Evolutionary conservation across 768 basidiomycete genomes (phyloP).

Genomic region (Clitopilus passeckerianus): DNA sequence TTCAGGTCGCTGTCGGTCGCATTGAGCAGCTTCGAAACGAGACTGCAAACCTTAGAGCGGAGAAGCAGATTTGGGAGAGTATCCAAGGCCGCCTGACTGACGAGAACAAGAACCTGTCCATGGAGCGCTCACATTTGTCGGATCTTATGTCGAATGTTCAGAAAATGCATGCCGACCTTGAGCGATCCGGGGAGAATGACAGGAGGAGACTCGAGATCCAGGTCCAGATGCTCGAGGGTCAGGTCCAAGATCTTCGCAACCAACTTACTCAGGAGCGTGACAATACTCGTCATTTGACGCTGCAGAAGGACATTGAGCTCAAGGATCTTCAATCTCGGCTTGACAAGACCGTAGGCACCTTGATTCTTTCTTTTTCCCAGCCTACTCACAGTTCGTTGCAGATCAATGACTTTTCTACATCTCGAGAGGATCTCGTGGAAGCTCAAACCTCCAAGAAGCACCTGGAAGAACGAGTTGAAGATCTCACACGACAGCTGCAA

Average conservation of each 20-base stretch:
- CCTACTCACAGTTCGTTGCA: slow-evolving; percentile 22
- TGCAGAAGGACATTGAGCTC: slow-evolving; percentile 78
- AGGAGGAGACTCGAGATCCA: slow-evolving; percentile 77
- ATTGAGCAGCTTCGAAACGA: slow-evolving; percentile 83
- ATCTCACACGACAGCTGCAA: slow-evolving; percentile 57
- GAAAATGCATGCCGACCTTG: slow-evolving; percentile 85
- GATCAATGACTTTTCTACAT: slow-evolving; percentile 60
- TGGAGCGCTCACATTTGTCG: slow-evolving; percentile 80
- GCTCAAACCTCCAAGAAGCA: slow-evolving; percentile 79
- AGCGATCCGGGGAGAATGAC: slow-evolving; percentile 80
- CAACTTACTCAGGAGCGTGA: slow-evolving; percentile 78
- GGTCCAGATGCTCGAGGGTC: slow-evolving; percentile 70
- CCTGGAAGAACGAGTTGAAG: slow-evolving; percentile 66
- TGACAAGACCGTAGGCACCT: slow-evolving; percentile 58
- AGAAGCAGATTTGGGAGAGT: slow-evolving; percentile 91
- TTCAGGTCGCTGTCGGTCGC: slow-evolving; percentile 50
- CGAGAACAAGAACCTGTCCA: slow-evolving; percentile 75
- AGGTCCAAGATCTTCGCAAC: slow-evolving; percentile 72
- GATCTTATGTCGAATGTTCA: slow-evolving; percentile 89
- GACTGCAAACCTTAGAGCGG: slow-evolving; percentile 81
- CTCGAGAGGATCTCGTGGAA: slow-evolving; percentile 63
- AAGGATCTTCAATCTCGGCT: slow-evolving; percentile 71
- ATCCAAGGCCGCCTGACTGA: slow-evolving; percentile 78
- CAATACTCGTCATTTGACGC: slow-evolving; percentile 58
- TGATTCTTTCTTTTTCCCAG: not conserved